A percentile compares a stretch with the other conserved stretches of the same genome.
Evolutionary conservation across 108 stramenopile species (phyloP).

Genomic region (Fragilariopsis cylindrus): DNA sequence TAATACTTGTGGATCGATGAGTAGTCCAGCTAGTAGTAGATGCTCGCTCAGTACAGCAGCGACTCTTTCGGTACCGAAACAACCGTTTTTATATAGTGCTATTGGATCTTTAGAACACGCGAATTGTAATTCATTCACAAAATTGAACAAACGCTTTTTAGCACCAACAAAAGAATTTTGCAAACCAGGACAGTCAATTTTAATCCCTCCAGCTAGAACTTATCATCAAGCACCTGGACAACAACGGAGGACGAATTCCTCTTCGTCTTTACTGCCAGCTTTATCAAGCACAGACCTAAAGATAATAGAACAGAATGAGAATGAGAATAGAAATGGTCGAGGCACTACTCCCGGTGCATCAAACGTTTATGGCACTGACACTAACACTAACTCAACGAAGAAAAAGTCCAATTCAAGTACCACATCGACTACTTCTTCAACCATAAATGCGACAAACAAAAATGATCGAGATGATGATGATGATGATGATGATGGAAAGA

Average conservation of each 20-base stretch:
- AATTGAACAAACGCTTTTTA: constrained; percentile 36
- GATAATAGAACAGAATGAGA: neutral
- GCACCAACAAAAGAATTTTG: constrained; percentile 26
- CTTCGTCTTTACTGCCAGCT: constrained; percentile 18
- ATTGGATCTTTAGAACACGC: constrained; percentile 69
- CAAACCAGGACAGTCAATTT: constrained; percentile 16
- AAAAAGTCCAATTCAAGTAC: neutral
- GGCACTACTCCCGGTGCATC: neutral
- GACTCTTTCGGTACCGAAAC: neutral
- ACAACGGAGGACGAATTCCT: constrained; percentile 22
- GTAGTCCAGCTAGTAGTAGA: constrained; percentile 2
- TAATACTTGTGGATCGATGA: neutral
- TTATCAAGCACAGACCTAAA: neutral
- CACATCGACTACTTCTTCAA: constrained; percentile 1
- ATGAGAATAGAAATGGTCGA: neutral
- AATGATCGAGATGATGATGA: too few species aligned
- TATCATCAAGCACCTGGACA: neutral
- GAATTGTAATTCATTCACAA: constrained; percentile 46
- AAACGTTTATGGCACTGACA: neutral
- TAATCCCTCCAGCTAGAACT: constrained; percentile 11
- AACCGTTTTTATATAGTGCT: constrained; percentile 58
- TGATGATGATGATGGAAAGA: too few species aligned
- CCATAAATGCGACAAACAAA: neutral
- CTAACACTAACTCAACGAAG: neutral
- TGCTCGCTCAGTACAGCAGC: neutral